Evolutionary conservation across 192 early-diverging fungal genomes (phyloP), one percentile per base, ranked within the genome.

Genomic region (Pilobolus umbonatus): DNA sequence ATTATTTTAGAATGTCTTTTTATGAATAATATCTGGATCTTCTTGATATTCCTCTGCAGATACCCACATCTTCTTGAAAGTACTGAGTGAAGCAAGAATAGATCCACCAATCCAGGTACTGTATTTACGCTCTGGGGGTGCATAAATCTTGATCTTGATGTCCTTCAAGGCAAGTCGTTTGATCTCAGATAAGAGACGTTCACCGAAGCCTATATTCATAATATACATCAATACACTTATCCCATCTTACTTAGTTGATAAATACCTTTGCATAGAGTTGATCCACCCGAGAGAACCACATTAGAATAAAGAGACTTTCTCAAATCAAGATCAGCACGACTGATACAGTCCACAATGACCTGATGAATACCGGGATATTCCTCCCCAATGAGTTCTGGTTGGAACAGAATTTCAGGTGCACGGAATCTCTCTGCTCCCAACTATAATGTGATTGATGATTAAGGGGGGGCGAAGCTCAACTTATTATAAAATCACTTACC

Each of bases 51-150:
- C 95, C 72, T 97, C 94, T 45, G 96, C 90, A 4, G 93, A 92
- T 11, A 99, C 85, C 96, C 96, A 99, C 92, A 98, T 96, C 85
- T 94, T 96, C 72, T 95, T 96, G 80, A 98, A 98, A n/a, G 96
- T 93, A 74, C 90, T 92, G 57, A 98, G 81, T 9, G 90, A 90
- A 6, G 93, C 94, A 44, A 98, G 65, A 79, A 99, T 98, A 29
- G 90, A 92, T 0, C 95, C 95, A 52, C 95, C 96, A 63, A 98
- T 95, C 95, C 96, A 99, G 28, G 95, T 98, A 28, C 90, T 90
- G 74, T 95, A 99, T 71, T 94, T 98, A 57, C 96, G 88, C 80
- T 99, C 96, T 25, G 92, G 95, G 39, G 94, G 95, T 0, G 95
- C 95, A 31, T 85, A 93, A 61, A 99, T 96, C 70, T 93, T 96